phyloP scores from a whole-genome alignment of 169 alveolate species.

The Eimeria nieschulzi region DNA sequence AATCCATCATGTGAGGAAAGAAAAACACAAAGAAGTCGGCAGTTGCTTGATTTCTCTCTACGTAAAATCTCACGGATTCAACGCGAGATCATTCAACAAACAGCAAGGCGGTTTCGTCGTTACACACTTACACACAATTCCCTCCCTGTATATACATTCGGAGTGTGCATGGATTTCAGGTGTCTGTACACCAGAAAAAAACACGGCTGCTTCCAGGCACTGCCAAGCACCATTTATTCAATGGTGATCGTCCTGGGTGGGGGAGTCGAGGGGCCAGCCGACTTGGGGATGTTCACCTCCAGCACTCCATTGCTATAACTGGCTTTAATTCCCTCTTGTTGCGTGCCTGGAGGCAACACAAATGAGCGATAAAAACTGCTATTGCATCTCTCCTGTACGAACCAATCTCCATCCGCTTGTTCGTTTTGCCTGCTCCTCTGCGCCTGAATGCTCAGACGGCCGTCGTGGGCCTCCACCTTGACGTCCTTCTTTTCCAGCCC shows the following conservation, averaged over 20 bases:
- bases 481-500: slow-evolving; percentile 60
- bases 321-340: slow-evolving; percentile 57
- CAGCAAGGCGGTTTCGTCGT: no score
- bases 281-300: slow-evolving; percentile 66
- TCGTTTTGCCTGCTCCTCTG: slow-evolving; percentile 12
- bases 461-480: slow-evolving; percentile 50
- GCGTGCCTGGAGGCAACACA: slow-evolving; percentile 31
- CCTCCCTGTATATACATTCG: no score
- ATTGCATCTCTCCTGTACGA: slow-evolving; percentile 56
- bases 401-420: slow-evolving; percentile 1
- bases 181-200: no score
- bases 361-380: slow-evolving; percentile 48
- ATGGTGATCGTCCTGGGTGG: neutral
- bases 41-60: no score
- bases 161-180: no score
- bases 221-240: neutral
- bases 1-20: no score
- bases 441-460: slow-evolving; percentile 31
- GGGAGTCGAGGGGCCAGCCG: neutral
- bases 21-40: no score
- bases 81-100: no score
- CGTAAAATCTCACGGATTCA: no score
- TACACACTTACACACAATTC: no score
- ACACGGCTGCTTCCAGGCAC: neutral
- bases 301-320: slow-evolving; percentile 63